Evolutionary conservation across 2,329 filamentous ascomycete species (phyloP).

Genomic region (Massarina eburnea): DNA sequence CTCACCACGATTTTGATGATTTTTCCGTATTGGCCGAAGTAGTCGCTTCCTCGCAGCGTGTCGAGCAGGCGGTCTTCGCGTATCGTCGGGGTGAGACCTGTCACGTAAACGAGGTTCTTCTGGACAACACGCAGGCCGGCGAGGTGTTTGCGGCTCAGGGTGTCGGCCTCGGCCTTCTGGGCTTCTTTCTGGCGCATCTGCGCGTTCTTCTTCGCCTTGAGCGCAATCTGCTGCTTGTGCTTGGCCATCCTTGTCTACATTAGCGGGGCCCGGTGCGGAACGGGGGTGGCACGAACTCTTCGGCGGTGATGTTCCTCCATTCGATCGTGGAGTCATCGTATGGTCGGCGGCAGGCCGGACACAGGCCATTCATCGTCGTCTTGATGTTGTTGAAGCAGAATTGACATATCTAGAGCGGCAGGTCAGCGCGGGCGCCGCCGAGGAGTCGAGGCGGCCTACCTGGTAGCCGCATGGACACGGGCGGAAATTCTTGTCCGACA

Average conservation of each 20-base stretch:
- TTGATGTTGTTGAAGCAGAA: slow-evolving; percentile 99
- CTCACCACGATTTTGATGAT: slow-evolving; percentile 99
- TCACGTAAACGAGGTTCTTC: slow-evolving; percentile 98
- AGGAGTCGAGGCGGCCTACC: slow-evolving; percentile 57
- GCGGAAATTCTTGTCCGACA: slow-evolving; percentile 94
- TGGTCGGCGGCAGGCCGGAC: slow-evolving; percentile 91
- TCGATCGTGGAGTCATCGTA: slow-evolving; percentile 98
- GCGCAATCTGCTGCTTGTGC: slow-evolving; percentile 71
- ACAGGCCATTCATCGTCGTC: slow-evolving; percentile 95
- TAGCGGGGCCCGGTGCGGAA: slow-evolving; percentile 19
- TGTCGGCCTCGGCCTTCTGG: slow-evolving; percentile 94
- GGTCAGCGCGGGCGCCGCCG: slow-evolving; percentile 26
- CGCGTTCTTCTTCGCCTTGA: slow-evolving; percentile 91
- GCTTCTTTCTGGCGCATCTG: slow-evolving; percentile 89
- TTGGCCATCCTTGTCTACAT: slow-evolving; percentile 62
- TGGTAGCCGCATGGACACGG: slow-evolving; percentile 98
- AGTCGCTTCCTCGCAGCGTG: slow-evolving; percentile 85
- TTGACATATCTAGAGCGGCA: slow-evolving; percentile 73
- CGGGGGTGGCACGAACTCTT: slow-evolving; percentile 70
- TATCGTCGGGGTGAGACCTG: slow-evolving; percentile 86
- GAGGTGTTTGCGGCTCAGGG: slow-evolving; percentile 91
- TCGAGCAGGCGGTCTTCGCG: slow-evolving; percentile 90
- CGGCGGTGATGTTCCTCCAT: slow-evolving; percentile 90
- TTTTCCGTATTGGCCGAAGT: slow-evolving; percentile 97
- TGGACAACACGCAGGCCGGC: slow-evolving; percentile 95